Evolutionary conservation across 2,329 filamentous ascomycete species (phyloP), one percentile per base, ranked within the genome.

Genomic region (Verticillium tricorpus): DNA sequence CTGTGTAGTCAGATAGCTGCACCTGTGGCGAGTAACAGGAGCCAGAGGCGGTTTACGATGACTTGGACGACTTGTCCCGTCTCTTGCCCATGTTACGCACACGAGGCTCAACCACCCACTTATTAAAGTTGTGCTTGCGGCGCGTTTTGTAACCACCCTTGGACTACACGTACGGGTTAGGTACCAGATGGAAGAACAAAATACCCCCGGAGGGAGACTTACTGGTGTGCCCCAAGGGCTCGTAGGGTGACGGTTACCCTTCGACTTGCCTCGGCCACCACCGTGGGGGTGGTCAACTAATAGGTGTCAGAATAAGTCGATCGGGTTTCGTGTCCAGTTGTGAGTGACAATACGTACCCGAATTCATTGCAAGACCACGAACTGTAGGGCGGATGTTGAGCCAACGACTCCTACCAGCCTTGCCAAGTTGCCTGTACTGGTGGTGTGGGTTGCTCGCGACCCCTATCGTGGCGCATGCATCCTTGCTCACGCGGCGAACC

Each of bases 261-360:
- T 99, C 62, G 93, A 97, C 81, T 99, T 99, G 81, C 95, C 95
- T 84, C 96, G 88, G 78, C 95, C 95, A 90, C 95, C 95, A 85
- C 95, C 95, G 77, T 99, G 95, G 72, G 95, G 95, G 84, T 99
- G 95, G 73, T 99, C 95, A 70, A 88, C 91, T 87, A 70, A 55
- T 14, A n/a, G 19, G 17, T 68, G 57, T 69, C 63, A 45, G 14
- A 14, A 6, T 40, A 37, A 14, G 19, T 11, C 28, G n/a, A 35
- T 22, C 9, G 25, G 8, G 11, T 19, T 35, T 22, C 28, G 35
- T 17, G 14, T 35, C 9, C 5, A 5, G 28, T 28, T 28, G 2
- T 4, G 22, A 8, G n/a, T 12, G 6, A 50, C 11, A n/a, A 40
- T 28, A 76, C 84, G 72, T 79, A 92, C 90, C 87, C 75, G 94